Evolutionary conservation across 2,329 filamentous ascomycete species (phyloP), one percentile per base, ranked within the genome.

Genomic region (Penicillium olsonii): DNA sequence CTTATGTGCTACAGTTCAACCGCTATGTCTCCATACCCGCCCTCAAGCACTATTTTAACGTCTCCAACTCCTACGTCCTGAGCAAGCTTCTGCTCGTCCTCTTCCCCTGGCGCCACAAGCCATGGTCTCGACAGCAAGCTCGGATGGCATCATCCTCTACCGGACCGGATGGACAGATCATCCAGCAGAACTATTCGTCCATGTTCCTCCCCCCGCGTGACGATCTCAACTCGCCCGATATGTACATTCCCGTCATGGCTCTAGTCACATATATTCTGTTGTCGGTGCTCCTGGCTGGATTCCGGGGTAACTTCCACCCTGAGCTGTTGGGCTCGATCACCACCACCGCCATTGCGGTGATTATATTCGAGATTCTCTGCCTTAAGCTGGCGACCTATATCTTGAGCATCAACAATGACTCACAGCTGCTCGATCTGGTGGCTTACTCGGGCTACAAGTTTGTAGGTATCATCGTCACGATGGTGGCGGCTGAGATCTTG

Each of bases 191-290:
- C 59, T 76, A 77, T 56, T 74, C 70, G 24, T 77, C 74, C 48
- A 75, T 73, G 67, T 99, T 94, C 73, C 81, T 96, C 7, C 90
- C 94, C 5, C 94, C 94, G 2, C 83, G 94, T 57, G 92, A 99
- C 71, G 94, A 99, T 68, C 80, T 97, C 72, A 99, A 99, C 75
- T 95, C 90, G 58, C 94, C 95, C 14, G 94, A 99, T 74, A 97
- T 99, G 92, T 99, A 99, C 76, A 99, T 99, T 63, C 92, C 92
- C 51, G 87, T 95, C 65, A 99, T 99, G 94, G 92, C 94, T 1
- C 79, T 99, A 45, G 91, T 97, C 39, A 99, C 94, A 19, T 99
- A 99, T 72, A 95, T 99, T 57, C 86, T 99, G 27, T 82, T 99
- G 10, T 95, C 90, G 5, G 94, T 92, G 1, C 80, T 97, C 35